A percentile compares a stretch with the other conserved stretches of the same genome.
Evolutionary conservation across 1,284 basidiomycete genomes (phyloP).

Genomic region (Cryptococcus sp.): DNA sequence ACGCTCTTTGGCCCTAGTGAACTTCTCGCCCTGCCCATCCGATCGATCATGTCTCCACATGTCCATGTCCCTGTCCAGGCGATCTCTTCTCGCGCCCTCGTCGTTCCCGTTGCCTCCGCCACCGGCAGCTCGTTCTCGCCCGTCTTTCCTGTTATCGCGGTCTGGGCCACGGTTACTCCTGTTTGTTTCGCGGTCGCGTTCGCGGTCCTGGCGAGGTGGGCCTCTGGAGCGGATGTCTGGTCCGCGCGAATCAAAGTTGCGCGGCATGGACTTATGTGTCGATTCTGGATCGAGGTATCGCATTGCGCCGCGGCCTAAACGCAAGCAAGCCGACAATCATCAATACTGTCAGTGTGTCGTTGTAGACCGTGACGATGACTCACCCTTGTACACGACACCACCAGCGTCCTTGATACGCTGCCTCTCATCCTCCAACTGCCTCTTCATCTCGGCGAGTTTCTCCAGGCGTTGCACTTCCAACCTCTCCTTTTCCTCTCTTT

Average conservation of each 20-base stretch:
- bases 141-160: background rate
- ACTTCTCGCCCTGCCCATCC: constrained; percentile 13
- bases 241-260: constrained; percentile 34
- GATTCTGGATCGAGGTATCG: constrained; percentile 51
- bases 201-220: constrained; percentile 7
- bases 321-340: background rate
- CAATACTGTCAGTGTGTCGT: background rate
- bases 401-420: constrained; percentile 33
- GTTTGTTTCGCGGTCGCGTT: constrained; percentile 10
- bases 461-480: constrained; percentile 39
- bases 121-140: constrained; percentile 22
- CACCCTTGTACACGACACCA: constrained; percentile 51
- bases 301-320: constrained; percentile 51
- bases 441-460: constrained; percentile 39
- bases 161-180: background rate
- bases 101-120: constrained; percentile 25
- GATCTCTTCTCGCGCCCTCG: constrained; percentile 16
- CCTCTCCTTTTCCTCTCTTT: constrained; percentile 52
- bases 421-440: constrained; percentile 36
- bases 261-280: constrained; percentile 17
- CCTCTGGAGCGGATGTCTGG: constrained; percentile 25
- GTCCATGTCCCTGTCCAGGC: constrained; percentile 35
- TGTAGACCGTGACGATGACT: constrained; percentile 10
- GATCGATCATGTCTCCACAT: constrained; percentile 30
- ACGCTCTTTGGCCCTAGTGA: constrained; percentile 9